These are phyloP conservation scores for Diutina mesorugosa DNA, from an alignment of 1,139 yeast species.

Conservation along the genomic window DNA sequence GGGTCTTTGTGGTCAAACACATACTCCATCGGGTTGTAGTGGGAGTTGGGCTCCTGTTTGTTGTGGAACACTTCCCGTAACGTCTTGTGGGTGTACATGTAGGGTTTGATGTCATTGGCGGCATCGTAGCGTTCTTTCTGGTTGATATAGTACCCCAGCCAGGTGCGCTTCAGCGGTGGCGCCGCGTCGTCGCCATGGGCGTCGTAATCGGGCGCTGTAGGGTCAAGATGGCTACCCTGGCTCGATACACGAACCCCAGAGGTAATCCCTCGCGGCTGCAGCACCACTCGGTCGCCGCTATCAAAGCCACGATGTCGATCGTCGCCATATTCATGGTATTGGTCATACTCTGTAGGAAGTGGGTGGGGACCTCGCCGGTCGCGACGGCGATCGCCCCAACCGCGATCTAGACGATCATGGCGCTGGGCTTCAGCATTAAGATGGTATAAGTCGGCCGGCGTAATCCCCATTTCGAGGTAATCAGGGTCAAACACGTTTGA, in stretches of 20 bases:
- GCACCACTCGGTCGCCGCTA: background rate
- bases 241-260: background rate
- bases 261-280: background rate
- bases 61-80: slow-evolving; percentile 23
- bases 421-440: slow-evolving; percentile 1
- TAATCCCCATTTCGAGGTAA: slow-evolving; percentile 5
- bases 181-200: background rate
- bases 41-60: slow-evolving; percentile 17
- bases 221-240: background rate
- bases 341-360: slow-evolving; percentile 3
- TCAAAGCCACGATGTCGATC: no score
- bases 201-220: background rate
- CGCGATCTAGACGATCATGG: background rate
- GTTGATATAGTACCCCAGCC: slow-evolving; percentile 21
- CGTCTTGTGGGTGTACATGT: slow-evolving; percentile 28
- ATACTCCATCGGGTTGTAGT: slow-evolving; percentile 28
- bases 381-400: background rate
- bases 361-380: background rate
- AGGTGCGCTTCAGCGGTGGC: background rate
- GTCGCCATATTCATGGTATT: background rate
- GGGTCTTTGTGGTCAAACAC: slow-evolving; percentile 21
- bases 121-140: slow-evolving; percentile 24
- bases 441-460: slow-evolving; percentile 6
- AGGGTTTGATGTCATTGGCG: slow-evolving; percentile 20
- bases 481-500: slow-evolving; percentile 3